Evolutionary conservation across 805 yeast genomes (phyloP).

Genomic region (Schizosaccharomyces pombe): DNA sequence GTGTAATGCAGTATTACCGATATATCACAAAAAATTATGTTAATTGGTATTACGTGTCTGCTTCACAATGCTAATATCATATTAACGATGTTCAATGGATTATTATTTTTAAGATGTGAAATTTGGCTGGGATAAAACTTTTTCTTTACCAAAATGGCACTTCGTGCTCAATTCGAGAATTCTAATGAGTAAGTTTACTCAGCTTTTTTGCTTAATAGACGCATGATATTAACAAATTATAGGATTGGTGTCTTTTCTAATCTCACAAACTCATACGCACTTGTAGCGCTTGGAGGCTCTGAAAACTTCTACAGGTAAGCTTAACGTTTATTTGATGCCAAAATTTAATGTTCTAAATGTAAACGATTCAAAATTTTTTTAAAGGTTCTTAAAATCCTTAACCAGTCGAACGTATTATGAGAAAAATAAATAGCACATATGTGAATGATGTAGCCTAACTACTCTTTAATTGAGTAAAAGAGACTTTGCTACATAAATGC

Average conservation of each 20-base stretch:
- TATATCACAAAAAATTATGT: too few species aligned
- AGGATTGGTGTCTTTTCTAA: constrained; percentile 80
- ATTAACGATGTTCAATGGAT: too few species aligned
- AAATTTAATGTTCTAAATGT: background rate
- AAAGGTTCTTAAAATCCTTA: background rate
- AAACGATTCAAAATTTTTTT: background rate
- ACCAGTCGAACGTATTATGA: too few species aligned
- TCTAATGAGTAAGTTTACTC: constrained; percentile 37
- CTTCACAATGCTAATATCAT: too few species aligned
- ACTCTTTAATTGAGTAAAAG: too few species aligned
- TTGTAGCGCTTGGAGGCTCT: constrained; percentile 93
- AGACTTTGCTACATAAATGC: too few species aligned
- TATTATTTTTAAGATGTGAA: background rate
- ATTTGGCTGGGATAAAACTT: background rate
- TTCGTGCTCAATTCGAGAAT: constrained; percentile 34
- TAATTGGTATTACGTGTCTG: too few species aligned
- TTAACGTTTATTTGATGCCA: background rate
- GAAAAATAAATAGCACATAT: too few species aligned
- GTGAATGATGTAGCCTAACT: too few species aligned
- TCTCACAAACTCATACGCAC: constrained; percentile 83
- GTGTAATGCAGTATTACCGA: too few species aligned
- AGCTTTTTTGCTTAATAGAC: background rate
- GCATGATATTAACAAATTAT: constrained; percentile 17
- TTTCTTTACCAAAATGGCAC: constrained; percentile 2
- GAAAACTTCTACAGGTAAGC: constrained; percentile 28